A percentile compares a stretch with the other conserved stretches of the same genome.
phyloP scores from a whole-genome alignment of 371 early-diverging fungal genomes.

The Spiromyces aspiralis region DNA sequence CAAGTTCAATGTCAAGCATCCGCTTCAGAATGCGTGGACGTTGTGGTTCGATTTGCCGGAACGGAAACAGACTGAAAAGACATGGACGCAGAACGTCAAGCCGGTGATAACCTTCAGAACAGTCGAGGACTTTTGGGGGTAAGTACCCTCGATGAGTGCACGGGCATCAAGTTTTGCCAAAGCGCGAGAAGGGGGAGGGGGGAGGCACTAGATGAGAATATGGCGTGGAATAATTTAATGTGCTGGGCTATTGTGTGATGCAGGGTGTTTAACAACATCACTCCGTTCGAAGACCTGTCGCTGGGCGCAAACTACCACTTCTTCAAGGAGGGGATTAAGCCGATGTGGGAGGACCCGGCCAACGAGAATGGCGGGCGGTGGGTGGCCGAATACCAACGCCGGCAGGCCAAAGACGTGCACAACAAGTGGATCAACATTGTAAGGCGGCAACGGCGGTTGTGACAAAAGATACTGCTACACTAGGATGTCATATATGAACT shows the following conservation, averaged over 20 bases:
- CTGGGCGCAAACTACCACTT: slow-evolving; percentile 85
- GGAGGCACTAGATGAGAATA: no score
- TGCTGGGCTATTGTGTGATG: no score
- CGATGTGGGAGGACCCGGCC: slow-evolving; percentile 98
- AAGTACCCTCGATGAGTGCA: slow-evolving; percentile 34
- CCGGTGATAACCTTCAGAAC: slow-evolving; percentile 69
- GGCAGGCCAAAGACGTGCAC: slow-evolving; percentile 58
- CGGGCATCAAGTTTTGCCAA: no score
- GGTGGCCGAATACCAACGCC: slow-evolving; percentile 65
- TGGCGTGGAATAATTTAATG: no score
- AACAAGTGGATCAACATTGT: slow-evolving; percentile 74
- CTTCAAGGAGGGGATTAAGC: slow-evolving; percentile 92
- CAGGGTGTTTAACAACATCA: slow-evolving; percentile 59
- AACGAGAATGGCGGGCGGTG: slow-evolving; percentile 96
- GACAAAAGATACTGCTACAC: not conserved
- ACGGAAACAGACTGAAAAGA: slow-evolving; percentile 49
- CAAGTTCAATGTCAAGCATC: slow-evolving; percentile 74
- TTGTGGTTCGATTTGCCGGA: slow-evolving; percentile 87
- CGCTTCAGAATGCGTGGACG: slow-evolving; percentile 76
- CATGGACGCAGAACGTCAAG: slow-evolving; percentile 81
- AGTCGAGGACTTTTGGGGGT: slow-evolving; percentile 93
- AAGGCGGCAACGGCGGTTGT: slow-evolving; percentile 13
- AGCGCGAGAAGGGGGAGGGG: no score
- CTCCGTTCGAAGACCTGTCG: slow-evolving; percentile 59
- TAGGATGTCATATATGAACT: not conserved